phyloP scores from a whole-genome alignment of 768 basidiomycete species.

The Obba rivulosa region DNA sequence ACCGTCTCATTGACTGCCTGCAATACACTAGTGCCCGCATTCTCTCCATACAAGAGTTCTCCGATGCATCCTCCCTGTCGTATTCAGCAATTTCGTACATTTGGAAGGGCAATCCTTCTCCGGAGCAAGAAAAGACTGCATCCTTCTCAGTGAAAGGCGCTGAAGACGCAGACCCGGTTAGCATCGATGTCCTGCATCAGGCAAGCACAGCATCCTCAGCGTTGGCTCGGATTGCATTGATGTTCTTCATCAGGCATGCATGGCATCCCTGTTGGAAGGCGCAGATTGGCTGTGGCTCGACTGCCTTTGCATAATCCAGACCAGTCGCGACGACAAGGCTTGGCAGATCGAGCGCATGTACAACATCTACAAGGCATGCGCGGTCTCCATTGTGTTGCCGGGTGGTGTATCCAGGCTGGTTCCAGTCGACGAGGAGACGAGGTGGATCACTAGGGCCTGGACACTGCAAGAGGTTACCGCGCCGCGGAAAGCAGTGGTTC shows the following conservation, averaged over 20 bases:
- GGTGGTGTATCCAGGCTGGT: neutral
- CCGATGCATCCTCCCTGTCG: neutral
- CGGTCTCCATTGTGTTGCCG: neutral
- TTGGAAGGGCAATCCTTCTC: neutral
- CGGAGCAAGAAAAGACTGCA: neutral
- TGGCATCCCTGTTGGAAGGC: neutral
- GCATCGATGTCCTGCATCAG: neutral
- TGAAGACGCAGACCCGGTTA: neutral
- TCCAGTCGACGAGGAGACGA: constrained; percentile 1
- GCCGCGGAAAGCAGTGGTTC: neutral
- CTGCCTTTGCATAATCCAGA: constrained; percentile 4
- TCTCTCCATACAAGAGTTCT: neutral
- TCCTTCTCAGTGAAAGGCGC: neutral
- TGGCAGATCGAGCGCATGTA: constrained; percentile 1
- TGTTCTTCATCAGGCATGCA: neutral
- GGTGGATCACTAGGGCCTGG: constrained; percentile 1
- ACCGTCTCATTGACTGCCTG: no score
- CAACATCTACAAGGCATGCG: neutral
- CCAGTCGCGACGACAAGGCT: neutral
- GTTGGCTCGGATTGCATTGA: neutral
- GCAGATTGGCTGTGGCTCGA: constrained; percentile 2
- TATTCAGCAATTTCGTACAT: constrained; percentile 1
- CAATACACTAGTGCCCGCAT: no score
- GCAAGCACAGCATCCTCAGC: no score
- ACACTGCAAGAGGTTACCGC: constrained; percentile 1